Evolutionary conservation across 495 filamentous ascomycete species (phyloP), one percentile per base, ranked within the genome.

Genomic region (Filosporella fistucella): DNA sequence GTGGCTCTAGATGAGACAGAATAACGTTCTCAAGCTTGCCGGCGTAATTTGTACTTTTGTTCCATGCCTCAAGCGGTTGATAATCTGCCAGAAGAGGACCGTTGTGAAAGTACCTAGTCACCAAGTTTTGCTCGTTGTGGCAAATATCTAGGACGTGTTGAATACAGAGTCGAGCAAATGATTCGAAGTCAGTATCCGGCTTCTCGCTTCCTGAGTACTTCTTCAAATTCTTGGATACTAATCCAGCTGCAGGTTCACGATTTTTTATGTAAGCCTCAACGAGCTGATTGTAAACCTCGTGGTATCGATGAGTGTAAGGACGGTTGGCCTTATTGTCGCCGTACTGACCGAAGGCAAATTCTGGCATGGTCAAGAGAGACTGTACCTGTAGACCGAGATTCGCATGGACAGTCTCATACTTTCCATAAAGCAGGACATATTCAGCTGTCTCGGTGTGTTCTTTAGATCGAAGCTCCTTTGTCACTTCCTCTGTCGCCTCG

Each of bases 361-460:
- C 80, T 16, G 77, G 57, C 11, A 78, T 74, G 4, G 71, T 68
- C 13, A 84, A 70, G 9, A 82, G 67, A 61, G 84, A 85, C 49
- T 85, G 77, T 18, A 88, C 82, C 52, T 86, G 82, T 26, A 80
- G 62, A 1, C 81, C 83, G 37, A 86, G 74, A 42, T 76, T 69
- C 52, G 84, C 85, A 34, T 86, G 61, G 45, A 86, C 77, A 7
- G 81, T 72, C 9, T 84, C 84, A 36, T 74, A 91, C 53, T 89
- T 89, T 18, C 85, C 86, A 60, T 89, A 89, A 1, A 89, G 66
- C 6, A 89, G 67, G 16, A 85, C 80, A 20, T 86, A 88, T 67
- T 86, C 75, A 0, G 86, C 84, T 2, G 85, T 85, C 54, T 89
- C 86, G 44, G 85, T 90, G 39, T 88, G 69, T 42, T 85, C 80